A percentile compares a stretch with the other conserved stretches of the same genome.
Conservation (phyloP, 805 yeast genomes). For the Ogataea kodamae region DNA sequence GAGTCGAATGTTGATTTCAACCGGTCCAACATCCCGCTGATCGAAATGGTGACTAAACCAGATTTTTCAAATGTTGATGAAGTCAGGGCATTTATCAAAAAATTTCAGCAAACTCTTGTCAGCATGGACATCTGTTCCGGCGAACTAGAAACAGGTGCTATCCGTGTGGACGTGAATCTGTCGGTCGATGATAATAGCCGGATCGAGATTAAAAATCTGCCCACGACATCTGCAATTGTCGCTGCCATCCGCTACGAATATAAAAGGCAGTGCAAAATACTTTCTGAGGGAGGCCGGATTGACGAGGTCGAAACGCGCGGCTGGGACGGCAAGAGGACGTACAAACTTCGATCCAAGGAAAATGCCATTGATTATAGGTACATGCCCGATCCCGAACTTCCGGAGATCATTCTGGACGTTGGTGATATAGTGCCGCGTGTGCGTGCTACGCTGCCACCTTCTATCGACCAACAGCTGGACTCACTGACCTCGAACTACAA, state of each 20-base stretch:
- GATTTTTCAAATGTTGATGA: conserved; percentile 67
- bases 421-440: conserved; percentile 41
- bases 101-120: conserved; percentile 69
- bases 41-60: conserved; percentile 90
- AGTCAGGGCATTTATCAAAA: conserved; percentile 75
- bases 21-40: conserved; percentile 79
- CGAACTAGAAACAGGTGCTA: conserved; percentile 90
- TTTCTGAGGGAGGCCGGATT: conserved; percentile 34
- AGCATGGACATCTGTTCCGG: conserved; percentile 77
- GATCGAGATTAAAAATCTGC: conserved; percentile 86
- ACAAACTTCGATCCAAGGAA: conserved; percentile 71
- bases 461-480: conserved; percentile 59
- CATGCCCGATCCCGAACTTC: conserved; percentile 91
- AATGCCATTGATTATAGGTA: conserved; percentile 83
- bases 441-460: conserved; percentile 42
- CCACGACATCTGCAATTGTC: conserved; percentile 75
- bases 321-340: conserved; percentile 79
- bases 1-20: conserved; percentile 66
- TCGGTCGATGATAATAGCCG: conserved; percentile 69
- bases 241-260: conserved; percentile 75
- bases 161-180: conserved; percentile 93
- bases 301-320: conserved; percentile 70
- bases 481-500: conserved; percentile 50
- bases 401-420: conserved; percentile 46
- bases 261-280: conserved; percentile 55